Evolutionary conservation across 257 asterid genomes (phyloP).

Genomic region (Nicotiana benthamiana): DNA sequence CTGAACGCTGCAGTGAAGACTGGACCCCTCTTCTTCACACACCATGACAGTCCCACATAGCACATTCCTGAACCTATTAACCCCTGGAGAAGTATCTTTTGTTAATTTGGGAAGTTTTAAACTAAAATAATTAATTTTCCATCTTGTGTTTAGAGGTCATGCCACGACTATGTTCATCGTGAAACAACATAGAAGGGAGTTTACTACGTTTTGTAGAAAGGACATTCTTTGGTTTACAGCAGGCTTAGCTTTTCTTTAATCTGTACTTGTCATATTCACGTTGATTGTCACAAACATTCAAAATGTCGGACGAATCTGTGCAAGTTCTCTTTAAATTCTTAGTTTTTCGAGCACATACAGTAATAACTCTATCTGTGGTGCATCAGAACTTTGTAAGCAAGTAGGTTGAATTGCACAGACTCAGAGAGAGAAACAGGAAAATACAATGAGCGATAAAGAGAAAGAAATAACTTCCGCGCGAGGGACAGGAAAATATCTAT

Average conservation of each 20-base stretch:
- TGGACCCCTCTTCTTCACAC: conserved; percentile 76
- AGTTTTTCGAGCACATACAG: neutral
- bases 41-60: conserved; percentile 88
- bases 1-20: conserved; percentile 81
- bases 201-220: neutral
- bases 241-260: neutral
- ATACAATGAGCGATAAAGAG: neutral
- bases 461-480: neutral
- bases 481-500: neutral
- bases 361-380: neutral
- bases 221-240: neutral
- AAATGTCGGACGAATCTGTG: neutral
- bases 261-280: neutral
- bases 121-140: neutral
- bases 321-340: neutral
- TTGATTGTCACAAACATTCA: neutral
- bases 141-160: neutral
- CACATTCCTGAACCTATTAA: conserved; percentile 74
- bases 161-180: neutral
- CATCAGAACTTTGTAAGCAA: neutral
- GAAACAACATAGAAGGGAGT: neutral
- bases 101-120: neutral
- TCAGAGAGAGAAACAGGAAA: neutral
- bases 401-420: neutral
- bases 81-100: conserved; percentile 35